Evolutionary conservation across 805 yeast species (phyloP), one percentile per base, ranked within the genome.

Genomic region (Metschnikowia henanensis): DNA sequence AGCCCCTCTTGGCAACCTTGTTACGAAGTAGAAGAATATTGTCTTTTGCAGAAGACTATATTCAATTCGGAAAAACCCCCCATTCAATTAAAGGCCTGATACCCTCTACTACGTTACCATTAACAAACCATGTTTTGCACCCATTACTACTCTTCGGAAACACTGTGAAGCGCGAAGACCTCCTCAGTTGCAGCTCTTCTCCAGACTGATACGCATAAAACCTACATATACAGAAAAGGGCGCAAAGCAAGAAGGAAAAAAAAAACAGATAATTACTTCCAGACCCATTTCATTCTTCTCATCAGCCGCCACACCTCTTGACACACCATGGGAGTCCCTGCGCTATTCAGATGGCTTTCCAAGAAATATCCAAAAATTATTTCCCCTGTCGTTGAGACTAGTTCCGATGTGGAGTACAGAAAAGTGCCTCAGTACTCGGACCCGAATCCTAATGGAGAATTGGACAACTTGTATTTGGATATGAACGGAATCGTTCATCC

Each of bases 401-500:
- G 77, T 13, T 64, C 66, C 1, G 73, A 84, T 9, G 75, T 85
- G 4, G 48, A 51, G 28, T 51, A 44, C 35, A 56, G 56, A 23
- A 26, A 29, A 22, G 47, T 39, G 6, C 56, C 57, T n/a, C 77
- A 75, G 51, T 90, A 87, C 61, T 60, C 80, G 17, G 78, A 80
- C 40, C 84, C 94, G 12, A 94, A 94, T 62, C 96, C 96, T 3
- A 94, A 94, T 65, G 99, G 98, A 21, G 99, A 94, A 67, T 69
- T 90, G 37, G 98, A 94, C 62, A 94, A 94, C 61, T 66, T 94
- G 39, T 94, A 94, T 60, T 72, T 94, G 50, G 99, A 94, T 68
- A 94, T 94, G 99, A 94, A 94, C 62, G 99, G 98, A 72, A 94
- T 94, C 59, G 99, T 94, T 4, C 99, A 94, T 71, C 99, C 99